Conservation (phyloP, 345 rosid species). For the Cochlearia excelsa region DNA sequence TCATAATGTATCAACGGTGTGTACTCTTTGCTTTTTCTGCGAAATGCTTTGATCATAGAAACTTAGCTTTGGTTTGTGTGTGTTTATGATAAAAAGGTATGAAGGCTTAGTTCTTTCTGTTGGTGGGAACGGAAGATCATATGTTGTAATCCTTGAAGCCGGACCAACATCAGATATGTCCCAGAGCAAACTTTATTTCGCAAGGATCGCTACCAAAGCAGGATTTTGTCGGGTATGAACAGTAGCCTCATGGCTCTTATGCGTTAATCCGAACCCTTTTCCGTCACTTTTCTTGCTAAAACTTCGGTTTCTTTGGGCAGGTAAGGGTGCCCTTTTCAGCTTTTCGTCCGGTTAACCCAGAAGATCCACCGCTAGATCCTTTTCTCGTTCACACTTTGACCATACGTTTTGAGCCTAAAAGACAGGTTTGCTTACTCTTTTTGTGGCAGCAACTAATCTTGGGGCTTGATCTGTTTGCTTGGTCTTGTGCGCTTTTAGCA, state of each 20-base stretch:
- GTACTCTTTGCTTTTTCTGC: conserved; percentile 5
- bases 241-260: conserved; percentile 2
- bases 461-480: background rate
- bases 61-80: conserved; percentile 17
- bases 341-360: conserved; percentile 91
- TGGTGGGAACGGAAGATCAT: conserved; percentile 97
- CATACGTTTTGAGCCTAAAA: conserved; percentile 92
- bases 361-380: conserved; percentile 91
- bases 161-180: conserved; percentile 86
- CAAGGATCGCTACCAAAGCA: conserved; percentile 85
- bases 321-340: conserved; percentile 93
- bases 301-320: conserved; percentile 45
- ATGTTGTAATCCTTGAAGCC: conserved; percentile 88
- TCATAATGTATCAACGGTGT: conserved; percentile 2
- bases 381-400: conserved; percentile 90
- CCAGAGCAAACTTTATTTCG: conserved; percentile 81
- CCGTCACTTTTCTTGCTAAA: conserved; percentile 8
- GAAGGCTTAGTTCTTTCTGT: conserved; percentile 92
- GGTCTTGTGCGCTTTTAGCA: conserved; percentile 8
- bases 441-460: background rate
- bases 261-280: background rate
- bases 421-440: conserved; percentile 60
- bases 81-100: conserved; percentile 42
- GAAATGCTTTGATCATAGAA: conserved; percentile 10
- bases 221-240: conserved; percentile 84